Conservation (phyloP, 441 rosid genomes). For the Pelargonium myrrhifolium region DNA sequence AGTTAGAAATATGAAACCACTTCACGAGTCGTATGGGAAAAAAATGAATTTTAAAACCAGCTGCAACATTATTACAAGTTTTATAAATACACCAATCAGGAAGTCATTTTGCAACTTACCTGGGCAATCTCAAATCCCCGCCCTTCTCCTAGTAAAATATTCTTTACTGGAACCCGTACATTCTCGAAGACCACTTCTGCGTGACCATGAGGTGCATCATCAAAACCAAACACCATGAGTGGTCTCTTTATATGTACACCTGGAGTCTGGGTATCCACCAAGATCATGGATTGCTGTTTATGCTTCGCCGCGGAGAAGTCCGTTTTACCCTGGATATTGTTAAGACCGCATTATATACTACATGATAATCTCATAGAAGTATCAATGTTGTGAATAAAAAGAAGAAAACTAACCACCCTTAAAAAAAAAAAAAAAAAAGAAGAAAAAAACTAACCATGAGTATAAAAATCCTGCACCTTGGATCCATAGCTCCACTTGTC, state of each 20-base stretch:
- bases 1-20: background rate
- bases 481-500: slow-evolving; percentile 99
- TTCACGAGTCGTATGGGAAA: background rate
- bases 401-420: too few relatives aligned
- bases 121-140: slow-evolving; percentile 98
- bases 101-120: slow-evolving; percentile 33
- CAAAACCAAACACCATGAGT: slow-evolving; percentile 80
- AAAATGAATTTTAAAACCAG: too few relatives aligned
- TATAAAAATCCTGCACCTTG: slow-evolving; percentile 85
- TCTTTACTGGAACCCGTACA: slow-evolving; percentile 71
- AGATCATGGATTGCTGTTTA: slow-evolving; percentile 95
- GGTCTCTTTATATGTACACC: slow-evolving; percentile 77
- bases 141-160: slow-evolving; percentile 93
- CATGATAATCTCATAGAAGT: slow-evolving; percentile 7
- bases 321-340: slow-evolving; percentile 74
- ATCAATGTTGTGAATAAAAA: background rate
- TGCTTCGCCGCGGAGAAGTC: slow-evolving; percentile 70
- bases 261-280: slow-evolving; percentile 71
- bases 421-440: too few relatives aligned
- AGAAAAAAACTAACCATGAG: slow-evolving; percentile 87
- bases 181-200: slow-evolving; percentile 77
- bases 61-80: too few relatives aligned
- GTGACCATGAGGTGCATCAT: slow-evolving; percentile 99
- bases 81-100: too few relatives aligned
- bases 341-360: slow-evolving; percentile 11